Base-by-base conservation (phyloP, 2,329 filamentous ascomycete species). In the Dryadomyces quercus-mongolicae region DNA sequence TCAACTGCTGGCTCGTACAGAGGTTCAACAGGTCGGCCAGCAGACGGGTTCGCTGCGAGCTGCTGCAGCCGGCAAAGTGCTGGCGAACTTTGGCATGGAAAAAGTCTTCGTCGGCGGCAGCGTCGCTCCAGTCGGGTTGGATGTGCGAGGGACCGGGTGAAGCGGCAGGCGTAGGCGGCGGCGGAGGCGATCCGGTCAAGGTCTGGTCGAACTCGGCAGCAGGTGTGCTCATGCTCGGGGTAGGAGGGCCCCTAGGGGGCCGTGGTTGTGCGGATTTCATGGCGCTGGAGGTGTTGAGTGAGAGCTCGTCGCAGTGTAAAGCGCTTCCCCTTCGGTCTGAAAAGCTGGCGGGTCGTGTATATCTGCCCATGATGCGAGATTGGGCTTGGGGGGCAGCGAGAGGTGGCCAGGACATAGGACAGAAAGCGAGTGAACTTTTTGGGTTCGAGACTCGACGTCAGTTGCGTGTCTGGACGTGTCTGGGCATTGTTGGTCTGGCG, bases 1-100 rank as follows among this genome's bases (percentile, higher is more conserved):
- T 95, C 60, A 98, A 76, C 68, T 95, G 86, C 64, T 94, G 90
- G 63, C 88, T 96, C 62, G 94, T 94, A 72, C 93, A 98, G 62
- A 95, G 80, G 64, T 95, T 95, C 60, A 98, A 74, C 55, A 98
- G 74, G 66, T 95, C 91, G 51, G 88, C 88, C 56, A 98, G 74
- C 62, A 95, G 81, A 43, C 87, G 80, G 62, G 90, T 87, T 55
- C 88, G 82, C 68, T 92, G 86, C 1, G 82, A 79, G 22, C 84
- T 80, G 55, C 83, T 85, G 67, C 89, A 84, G 54, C 84, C 81
- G 63, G 84, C 82, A 65, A 97, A 97, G 63, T 90, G 82, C 57
- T 84, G 80, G 57, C 88, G 81, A 55, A 93, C 82, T 64, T 90
- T 84, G 60, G 88, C 77, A 54, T 94, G 78, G 62, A 92, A 88